These are phyloP conservation scores for Nemania abortiva DNA, from an alignment of 2,329 filamentous ascomycete genomes.

Conservation along the genomic window DNA sequence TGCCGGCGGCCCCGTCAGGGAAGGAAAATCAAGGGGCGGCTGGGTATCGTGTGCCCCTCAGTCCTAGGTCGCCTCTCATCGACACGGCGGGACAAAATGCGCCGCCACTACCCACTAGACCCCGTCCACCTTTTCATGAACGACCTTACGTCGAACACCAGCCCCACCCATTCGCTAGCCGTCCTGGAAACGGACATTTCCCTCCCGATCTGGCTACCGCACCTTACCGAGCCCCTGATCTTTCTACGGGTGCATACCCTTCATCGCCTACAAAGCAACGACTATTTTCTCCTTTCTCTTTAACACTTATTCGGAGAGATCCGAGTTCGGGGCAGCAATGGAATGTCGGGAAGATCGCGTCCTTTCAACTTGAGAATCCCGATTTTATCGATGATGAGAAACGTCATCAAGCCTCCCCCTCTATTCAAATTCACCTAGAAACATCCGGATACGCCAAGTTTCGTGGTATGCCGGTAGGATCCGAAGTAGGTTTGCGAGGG, in stretches of 20 bases:
- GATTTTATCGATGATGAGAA: slow-evolving; percentile 51
- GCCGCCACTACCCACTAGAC: slow-evolving; percentile 33
- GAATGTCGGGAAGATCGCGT: slow-evolving; percentile 77
- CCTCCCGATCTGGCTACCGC: slow-evolving; percentile 1
- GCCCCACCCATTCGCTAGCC: slow-evolving; percentile 37
- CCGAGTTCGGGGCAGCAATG: slow-evolving; percentile 76
- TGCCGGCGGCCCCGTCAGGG: slow-evolving; percentile 34
- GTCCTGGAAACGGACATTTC: slow-evolving; percentile 33
- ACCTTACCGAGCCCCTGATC: slow-evolving; percentile 22
- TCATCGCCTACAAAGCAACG: slow-evolving; percentile 55
- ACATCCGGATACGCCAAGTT: slow-evolving; percentile 70
- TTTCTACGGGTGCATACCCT: slow-evolving; percentile 42
- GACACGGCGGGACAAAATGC: slow-evolving; percentile 29
- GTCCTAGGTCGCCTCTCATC: slow-evolving; percentile 33
- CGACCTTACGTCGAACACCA: slow-evolving; percentile 28
- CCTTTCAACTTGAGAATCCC: slow-evolving; percentile 61
- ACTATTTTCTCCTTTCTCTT: slow-evolving; percentile 61
- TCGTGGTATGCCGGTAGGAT: slow-evolving; percentile 59
- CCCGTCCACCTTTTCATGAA: slow-evolving; percentile 31
- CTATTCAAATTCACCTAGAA: slow-evolving; percentile 66
- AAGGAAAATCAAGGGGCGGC: slow-evolving; percentile 44
- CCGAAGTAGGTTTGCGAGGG: slow-evolving; percentile 37
- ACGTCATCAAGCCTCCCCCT: slow-evolving; percentile 52
- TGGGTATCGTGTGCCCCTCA: slow-evolving; percentile 42
- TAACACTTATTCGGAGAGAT: slow-evolving; percentile 79